A percentile compares a stretch with the other conserved stretches of the same genome.
Conservation (phyloP, 257 asterid genomes). For the Nicotiana tomentosiformis region DNA sequence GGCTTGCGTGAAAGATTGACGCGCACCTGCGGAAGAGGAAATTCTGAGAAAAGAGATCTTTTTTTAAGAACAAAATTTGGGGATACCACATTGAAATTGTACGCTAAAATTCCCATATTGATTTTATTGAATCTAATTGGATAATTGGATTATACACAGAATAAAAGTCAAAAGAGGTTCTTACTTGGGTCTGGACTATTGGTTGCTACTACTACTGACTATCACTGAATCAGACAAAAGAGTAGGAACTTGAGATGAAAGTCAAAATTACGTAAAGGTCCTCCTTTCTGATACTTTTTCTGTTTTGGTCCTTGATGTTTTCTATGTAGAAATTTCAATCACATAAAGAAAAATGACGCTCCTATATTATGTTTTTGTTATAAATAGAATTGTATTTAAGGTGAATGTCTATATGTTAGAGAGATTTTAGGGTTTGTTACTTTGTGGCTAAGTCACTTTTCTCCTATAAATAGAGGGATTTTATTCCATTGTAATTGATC, state of each 20-base stretch:
- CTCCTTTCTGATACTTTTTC: not conserved
- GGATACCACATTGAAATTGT: not conserved
- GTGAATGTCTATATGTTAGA: no score
- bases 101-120: not conserved
- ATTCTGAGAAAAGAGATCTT: not conserved
- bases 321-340: not conserved
- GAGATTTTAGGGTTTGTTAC: no score
- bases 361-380: no score
- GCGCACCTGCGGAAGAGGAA: not conserved
- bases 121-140: not conserved
- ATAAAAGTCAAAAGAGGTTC: no score
- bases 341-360: no score
- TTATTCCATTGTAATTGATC: no score
- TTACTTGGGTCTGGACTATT: not conserved
- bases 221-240: not conserved
- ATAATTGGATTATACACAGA: not conserved
- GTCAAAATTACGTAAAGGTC: not conserved
- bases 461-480: no score
- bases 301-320: not conserved
- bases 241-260: not conserved
- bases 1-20: constrained; percentile 14
- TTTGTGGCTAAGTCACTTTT: no score
- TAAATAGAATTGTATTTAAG: no score
- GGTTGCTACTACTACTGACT: not conserved
- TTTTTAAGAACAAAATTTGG: constrained; percentile 7